Base-by-base conservation (phyloP, 306 rosid species). In the Canavalia gladiata region DNA sequence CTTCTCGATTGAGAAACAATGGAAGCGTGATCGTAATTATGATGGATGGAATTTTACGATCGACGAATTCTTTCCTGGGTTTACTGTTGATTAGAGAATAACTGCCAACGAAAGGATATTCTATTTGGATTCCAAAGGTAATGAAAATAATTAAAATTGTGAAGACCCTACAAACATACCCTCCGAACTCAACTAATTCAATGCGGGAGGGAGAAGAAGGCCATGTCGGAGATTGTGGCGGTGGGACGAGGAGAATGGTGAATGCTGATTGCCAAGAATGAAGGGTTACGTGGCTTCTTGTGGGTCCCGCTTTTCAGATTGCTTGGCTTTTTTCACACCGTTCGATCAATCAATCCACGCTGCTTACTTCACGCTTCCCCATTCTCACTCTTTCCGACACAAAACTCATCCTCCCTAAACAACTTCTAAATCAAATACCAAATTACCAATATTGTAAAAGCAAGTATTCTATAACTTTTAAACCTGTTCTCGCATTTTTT, bases 361-460 rank as follows among this genome's bases (percentile, higher is more conserved):
- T 66, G 70, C 85, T 74, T 82, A 46, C 63, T 66, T 82, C 81
- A 55, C 85, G 81, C 63, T 45, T 56, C 54, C 4, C 49, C 83
- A 6, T 75, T 55, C 60, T 6, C 34, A 57, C 74, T 49, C 7
- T 46, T 46, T 75, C 10, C 4, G 13, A 41, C 52, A 3, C 54
- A 6, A 66, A 25, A 66, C 28, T 29, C 74, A 30, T 68, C 2
- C 18, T 68, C 45, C 35, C 54, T 8, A 57, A 57, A 6, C 63
- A 28, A 57, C 63, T 49, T 49, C 54, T 0, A 8, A 7, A 49
- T 49, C 47, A 18, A 18, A 18, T 18, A 18, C 25, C 25, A 18
- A 18, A 18, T 18, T 18, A 18, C 25, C 25, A 18, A 18, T 18
- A 18, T 18, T 18, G 25, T 18, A 18, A 18, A 18, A 18, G 25